Conservation (phyloP, 345 rosid species). For the Euphorbia tirucalli region DNA sequence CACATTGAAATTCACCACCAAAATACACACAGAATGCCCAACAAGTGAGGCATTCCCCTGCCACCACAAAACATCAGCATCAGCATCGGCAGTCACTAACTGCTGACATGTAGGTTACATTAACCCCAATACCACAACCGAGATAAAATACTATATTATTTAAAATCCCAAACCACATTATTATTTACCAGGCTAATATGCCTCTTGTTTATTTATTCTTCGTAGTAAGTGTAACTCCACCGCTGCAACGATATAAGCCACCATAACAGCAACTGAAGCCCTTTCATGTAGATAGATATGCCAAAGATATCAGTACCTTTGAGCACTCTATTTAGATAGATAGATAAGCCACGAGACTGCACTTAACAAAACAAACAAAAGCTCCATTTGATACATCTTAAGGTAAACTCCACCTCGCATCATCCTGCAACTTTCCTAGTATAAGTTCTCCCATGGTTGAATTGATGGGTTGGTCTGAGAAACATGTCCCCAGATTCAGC, state of each 20-base stretch:
- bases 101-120: too few species aligned
- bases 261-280: background rate
- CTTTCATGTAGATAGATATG: background rate
- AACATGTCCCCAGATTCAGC: constrained; percentile 45
- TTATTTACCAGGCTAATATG: background rate
- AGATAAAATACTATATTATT: too few species aligned
- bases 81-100: too few species aligned
- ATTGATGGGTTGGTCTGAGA: constrained; percentile 49
- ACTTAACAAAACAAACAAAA: background rate
- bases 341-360: background rate
- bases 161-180: background rate
- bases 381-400: background rate
- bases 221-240: background rate
- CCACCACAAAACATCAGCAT: too few species aligned
- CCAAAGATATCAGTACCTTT: background rate
- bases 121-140: too few species aligned
- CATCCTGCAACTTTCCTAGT: constrained; percentile 54
- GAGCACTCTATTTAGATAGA: background rate
- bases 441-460: constrained; percentile 40
- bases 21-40: too few species aligned
- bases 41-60: too few species aligned
- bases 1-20: too few species aligned
- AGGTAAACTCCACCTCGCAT: background rate
- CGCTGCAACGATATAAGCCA: background rate
- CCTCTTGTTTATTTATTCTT: background rate